Base-by-base conservation (phyloP, 2,329 filamentous ascomycete species). In the Drechmeria coniospora region DNA sequence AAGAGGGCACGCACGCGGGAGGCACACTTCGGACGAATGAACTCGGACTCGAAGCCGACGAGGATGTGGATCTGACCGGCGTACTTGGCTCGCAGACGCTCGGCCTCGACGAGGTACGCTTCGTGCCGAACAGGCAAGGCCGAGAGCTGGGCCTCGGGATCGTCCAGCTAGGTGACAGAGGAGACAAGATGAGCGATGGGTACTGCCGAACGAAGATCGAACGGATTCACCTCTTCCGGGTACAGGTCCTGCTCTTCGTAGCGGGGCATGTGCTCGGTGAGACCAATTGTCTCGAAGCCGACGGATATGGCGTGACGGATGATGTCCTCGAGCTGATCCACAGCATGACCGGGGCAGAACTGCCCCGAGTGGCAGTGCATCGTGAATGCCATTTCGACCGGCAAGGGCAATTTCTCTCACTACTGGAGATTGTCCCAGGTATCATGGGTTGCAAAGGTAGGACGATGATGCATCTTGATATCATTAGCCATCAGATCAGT, bases 281-380 rank as follows among this genome's bases (percentile, higher is more conserved):
- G 56, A 14, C 79, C 83, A 47, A 94, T 84, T 13, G 79, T 79
- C 36, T 74, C 71, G 67, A 92, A 90, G 23, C 79, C 76, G 35
- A 78, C 65, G 26, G 64, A 54, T 40, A 95, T 82, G 38, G 87
- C 87, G 9, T 74, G 68, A 45, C 75, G 68, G 41, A 95, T 62
- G 26, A 95, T 71, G 38, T 83, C 75, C 51, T 95, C 87, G 8
- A 98, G 68, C 13, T 73, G 67, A 49, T 92, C 74, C 47, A 78
- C 74, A 27, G 90, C 90, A 59, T 98, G 90, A 41, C 78, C 73
- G 8, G 76, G 76, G 59, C 90, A 98, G 61, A 98, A 98, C 51
- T 98, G 82, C 37, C 90, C 90, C 21, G 90, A 95, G 58, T 98
- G 90, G 47, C 83, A 92, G 56, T 98, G 90, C 63, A 95, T 92